phyloP scores from a whole-genome alignment of 495 filamentous ascomycete species.

The Cercophora newfieldiana region DNA sequence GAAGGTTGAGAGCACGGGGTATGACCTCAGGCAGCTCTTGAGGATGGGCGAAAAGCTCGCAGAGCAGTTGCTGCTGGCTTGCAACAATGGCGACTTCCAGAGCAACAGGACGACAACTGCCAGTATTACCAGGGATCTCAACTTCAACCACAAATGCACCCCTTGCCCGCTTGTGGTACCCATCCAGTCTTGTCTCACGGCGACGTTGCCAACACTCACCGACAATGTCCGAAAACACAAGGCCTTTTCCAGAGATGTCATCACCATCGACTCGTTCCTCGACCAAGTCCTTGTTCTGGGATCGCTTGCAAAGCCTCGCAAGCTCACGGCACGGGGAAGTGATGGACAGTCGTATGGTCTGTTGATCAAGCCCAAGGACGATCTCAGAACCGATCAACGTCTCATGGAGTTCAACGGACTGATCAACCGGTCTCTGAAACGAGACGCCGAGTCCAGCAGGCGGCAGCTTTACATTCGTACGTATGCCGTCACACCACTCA shows the following conservation, averaged over 20 bases:
- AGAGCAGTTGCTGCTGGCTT: slow-evolving; percentile 78
- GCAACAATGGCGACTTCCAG: slow-evolving; percentile 69
- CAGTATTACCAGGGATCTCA: slow-evolving; percentile 70
- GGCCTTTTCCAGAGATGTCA: slow-evolving; percentile 68
- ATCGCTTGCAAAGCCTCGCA: slow-evolving; percentile 89
- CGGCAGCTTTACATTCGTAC: slow-evolving; percentile 86
- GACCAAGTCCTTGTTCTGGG: slow-evolving; percentile 88
- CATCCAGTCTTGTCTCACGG: slow-evolving; percentile 78
- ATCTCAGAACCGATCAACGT: slow-evolving; percentile 92
- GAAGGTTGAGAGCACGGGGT: slow-evolving; percentile 36
- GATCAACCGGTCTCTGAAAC: slow-evolving; percentile 91
- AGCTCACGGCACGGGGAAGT: slow-evolving; percentile 81
- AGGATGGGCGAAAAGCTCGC: slow-evolving; percentile 77
- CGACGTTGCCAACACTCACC: slow-evolving; percentile 74
- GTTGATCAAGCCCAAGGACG: slow-evolving; percentile 96
- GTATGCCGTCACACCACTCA: slow-evolving; percentile 92
- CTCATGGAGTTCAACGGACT: slow-evolving; percentile 99
- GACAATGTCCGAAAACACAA: slow-evolving; percentile 72
- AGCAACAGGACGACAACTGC: slow-evolving; percentile 64
- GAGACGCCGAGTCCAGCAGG: slow-evolving; percentile 84
- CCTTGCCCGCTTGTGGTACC: slow-evolving; percentile 86
- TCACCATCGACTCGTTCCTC: slow-evolving; percentile 61
- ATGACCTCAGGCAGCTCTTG: slow-evolving; percentile 68
- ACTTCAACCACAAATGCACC: slow-evolving; percentile 79
- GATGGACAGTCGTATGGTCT: slow-evolving; percentile 87